Evolutionary conservation across 306 rosid genomes (phyloP).

Genomic region (Cicer bijugum): DNA sequence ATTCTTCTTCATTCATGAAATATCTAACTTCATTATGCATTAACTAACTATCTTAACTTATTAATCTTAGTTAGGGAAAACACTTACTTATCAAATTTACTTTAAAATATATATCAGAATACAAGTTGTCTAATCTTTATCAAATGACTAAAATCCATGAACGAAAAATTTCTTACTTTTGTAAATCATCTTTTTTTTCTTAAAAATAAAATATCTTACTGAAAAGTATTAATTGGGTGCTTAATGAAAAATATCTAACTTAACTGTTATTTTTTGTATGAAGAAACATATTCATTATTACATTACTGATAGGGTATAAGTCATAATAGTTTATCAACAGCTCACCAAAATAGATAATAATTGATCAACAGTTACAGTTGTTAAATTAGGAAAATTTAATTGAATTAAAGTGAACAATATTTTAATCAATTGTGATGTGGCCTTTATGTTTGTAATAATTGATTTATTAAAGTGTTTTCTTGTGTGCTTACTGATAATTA

Average conservation of each 20-base stretch:
- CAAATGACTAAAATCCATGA: background rate
- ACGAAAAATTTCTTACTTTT: background rate
- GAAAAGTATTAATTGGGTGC: background rate
- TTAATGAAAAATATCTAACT: background rate
- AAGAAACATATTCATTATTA: background rate
- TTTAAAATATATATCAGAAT: background rate
- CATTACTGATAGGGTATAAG: background rate
- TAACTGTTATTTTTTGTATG: background rate
- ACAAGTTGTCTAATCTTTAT: background rate
- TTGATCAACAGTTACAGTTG: background rate
- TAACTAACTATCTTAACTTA: background rate
- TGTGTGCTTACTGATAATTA: background rate
- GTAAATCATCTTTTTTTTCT: background rate
- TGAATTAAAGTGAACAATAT: background rate
- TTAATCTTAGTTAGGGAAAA: background rate
- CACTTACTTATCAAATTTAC: background rate
- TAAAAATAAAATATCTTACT: background rate
- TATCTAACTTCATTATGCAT: slow-evolving; percentile 21
- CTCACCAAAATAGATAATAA: background rate
- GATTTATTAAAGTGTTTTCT: background rate
- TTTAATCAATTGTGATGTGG: background rate
- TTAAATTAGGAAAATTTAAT: background rate
- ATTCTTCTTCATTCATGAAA: slow-evolving; percentile 24
- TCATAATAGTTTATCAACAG: background rate
- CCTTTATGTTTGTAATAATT: background rate